Base-by-base conservation (phyloP, 2,329 filamentous ascomycete species). In the Pseudogymnoascus sp. region DNA sequence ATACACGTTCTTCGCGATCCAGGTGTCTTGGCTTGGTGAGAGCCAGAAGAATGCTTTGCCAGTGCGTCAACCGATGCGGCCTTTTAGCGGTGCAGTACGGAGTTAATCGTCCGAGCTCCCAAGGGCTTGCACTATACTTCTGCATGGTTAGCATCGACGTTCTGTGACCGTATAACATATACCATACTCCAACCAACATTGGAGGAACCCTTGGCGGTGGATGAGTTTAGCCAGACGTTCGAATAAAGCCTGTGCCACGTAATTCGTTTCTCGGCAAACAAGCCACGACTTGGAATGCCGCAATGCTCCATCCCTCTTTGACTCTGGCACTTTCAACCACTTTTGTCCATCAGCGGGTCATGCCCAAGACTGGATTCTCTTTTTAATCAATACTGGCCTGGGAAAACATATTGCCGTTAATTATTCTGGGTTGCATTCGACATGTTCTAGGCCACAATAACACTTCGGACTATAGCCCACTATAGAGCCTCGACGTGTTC, bases 201-300 rank as follows among this genome's bases (percentile, higher is more conserved):
- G 24, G 29, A 50, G 7, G 26, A 31, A 31, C 7, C 44, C n/a
- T 31, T 4, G 26, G 13, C n/a, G 15, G 17, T 31, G n/a, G 26
- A 50, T 31, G n/a, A 33, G n/a, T 54, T 54, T 54, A 54, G n/a
- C 47, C n/a, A 54, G 47, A 54, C 47, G 29, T 17, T 54, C n/a
- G n/a, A 54, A 54, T 54, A 33, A 17, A 54, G 47, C 1, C 26
- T 11, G 29, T 7, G 29, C 29, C 47, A 54, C 47, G 47, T 54
- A 54, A 8, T 33, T 11, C 44, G 26, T 31, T 50, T 31, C 26
- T 50, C 26, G 47, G 26, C 26, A 54, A 54, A 17, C n/a, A 3
- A 9, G 44, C 3, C 26, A 54, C 33, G 26, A 17, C 17, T 33
- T 8, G 15, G 11, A 17, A 54, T 29, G 47, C 47, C 44, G 31